Percentiles rank a stretch among this genome's conserved stretches.
Conservation (phyloP, 2,329 filamentous ascomycete species). For the Pseudogymnoascus destructans region DNA sequence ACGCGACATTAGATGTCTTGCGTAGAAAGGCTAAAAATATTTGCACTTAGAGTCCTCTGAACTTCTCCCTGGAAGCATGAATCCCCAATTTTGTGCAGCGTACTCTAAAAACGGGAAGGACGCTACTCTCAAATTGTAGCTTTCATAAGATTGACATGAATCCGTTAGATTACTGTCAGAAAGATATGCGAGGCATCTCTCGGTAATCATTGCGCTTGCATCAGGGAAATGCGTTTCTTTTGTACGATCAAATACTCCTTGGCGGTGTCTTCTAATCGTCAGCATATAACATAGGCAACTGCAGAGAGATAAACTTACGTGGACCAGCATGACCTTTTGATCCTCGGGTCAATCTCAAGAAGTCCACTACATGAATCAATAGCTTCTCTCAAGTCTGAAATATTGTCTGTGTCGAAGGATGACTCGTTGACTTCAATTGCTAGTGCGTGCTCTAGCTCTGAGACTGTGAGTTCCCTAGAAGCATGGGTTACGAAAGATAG, state of each 20-base stretch:
- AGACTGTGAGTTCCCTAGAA: neutral
- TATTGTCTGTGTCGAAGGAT: neutral
- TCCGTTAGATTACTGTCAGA: neutral
- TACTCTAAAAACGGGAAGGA: neutral
- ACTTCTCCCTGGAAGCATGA: neutral
- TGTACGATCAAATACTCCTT: neutral
- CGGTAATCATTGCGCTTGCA: neutral
- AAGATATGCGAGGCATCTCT: neutral
- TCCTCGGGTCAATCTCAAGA: neutral
- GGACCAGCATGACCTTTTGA: neutral
- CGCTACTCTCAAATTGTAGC: neutral
- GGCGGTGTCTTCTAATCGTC: neutral
- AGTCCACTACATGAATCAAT: neutral
- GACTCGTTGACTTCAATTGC: neutral
- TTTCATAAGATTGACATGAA: neutral
- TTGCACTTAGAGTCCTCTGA: neutral
- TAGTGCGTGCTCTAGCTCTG: neutral
- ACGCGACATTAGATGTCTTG: neutral
- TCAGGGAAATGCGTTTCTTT: neutral
- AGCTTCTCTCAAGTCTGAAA: neutral
- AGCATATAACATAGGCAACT: neutral
- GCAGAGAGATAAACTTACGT: neutral
- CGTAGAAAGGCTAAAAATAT: neutral
- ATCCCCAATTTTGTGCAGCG: neutral
- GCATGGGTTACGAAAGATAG: neutral